Percentiles rank a stretch among this genome's conserved stretches.
phyloP scores from a whole-genome alignment of 2,329 filamentous ascomycete species.

The Aureobasidium sp. region DNA sequence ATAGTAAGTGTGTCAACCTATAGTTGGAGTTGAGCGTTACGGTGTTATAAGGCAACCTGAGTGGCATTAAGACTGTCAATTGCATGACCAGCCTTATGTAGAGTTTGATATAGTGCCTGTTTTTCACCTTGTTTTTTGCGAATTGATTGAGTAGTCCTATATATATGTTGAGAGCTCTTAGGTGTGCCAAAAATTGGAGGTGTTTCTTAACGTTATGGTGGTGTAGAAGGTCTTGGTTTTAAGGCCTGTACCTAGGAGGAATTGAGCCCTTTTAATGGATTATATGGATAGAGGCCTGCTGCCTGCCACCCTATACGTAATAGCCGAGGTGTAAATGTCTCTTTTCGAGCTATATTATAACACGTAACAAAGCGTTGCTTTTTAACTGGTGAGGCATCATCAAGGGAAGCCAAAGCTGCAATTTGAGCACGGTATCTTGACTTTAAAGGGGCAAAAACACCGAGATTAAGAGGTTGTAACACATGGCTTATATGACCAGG shows the following conservation, averaged over 20 bases:
- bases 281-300: background rate
- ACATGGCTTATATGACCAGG: background rate
- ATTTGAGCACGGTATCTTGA: background rate
- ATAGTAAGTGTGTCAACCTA: background rate
- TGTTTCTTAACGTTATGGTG: background rate
- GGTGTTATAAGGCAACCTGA: background rate
- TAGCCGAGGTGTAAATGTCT: background rate
- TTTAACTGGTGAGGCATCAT: background rate
- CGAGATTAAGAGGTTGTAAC: background rate
- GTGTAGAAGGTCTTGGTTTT: background rate
- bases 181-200: background rate
- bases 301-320: background rate
- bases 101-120: background rate
- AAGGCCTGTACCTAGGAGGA: background rate
- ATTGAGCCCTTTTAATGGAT: background rate
- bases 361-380: background rate
- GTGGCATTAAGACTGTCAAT: background rate
- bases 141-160: background rate
- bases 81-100: background rate
- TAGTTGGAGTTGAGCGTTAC: background rate
- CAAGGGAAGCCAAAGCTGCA: background rate
- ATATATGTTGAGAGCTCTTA: background rate
- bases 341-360: background rate
- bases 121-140: background rate
- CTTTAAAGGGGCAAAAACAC: background rate